phyloP scores from a whole-genome alignment of 768 basidiomycete species.

The Phlebiopsis flavidoalba region DNA sequence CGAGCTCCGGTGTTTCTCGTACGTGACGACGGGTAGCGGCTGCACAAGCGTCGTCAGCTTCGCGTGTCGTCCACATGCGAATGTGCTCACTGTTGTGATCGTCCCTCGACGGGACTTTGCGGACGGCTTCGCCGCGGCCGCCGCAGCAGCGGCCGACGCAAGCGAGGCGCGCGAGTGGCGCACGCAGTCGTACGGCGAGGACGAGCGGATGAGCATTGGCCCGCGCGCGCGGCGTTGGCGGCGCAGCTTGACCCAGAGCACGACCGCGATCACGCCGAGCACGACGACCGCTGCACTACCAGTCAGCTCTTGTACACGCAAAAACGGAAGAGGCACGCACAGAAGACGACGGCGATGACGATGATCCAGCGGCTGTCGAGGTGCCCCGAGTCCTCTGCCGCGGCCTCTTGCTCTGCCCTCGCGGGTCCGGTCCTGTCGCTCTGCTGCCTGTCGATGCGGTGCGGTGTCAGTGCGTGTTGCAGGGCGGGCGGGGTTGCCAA shows the following conservation, averaged over 20 bases:
- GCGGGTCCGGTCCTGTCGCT: neutral
- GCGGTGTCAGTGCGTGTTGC: no score
- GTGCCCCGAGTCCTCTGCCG: neutral
- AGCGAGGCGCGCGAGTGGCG: neutral
- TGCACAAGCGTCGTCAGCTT: neutral
- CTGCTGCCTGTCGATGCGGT: neutral
- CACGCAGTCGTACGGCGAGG: neutral
- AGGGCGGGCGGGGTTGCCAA: neutral
- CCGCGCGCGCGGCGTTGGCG: neutral
- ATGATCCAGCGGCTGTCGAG: slow-evolving; percentile 10
- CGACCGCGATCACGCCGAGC: neutral
- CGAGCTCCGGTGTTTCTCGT: neutral
- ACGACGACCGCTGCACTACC: neutral
- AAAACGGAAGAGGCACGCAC: slow-evolving; percentile 6
- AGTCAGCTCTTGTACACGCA: neutral
- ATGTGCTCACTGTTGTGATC: neutral
- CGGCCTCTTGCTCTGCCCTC: neutral
- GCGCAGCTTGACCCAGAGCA: slow-evolving; percentile 6
- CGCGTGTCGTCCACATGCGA: neutral
- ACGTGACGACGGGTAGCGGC: neutral
- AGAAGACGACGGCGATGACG: slow-evolving; percentile 13
- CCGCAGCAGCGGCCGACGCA: neutral
- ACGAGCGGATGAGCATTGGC: neutral
- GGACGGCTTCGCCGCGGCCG: neutral
- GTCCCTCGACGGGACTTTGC: neutral